Percentiles rank a stretch among this genome's conserved stretches.
These are phyloP conservation scores for Gracilaria vermiculophylla DNA, from an alignment of 23 red algal genomes.

Conservation along the genomic window DNA sequence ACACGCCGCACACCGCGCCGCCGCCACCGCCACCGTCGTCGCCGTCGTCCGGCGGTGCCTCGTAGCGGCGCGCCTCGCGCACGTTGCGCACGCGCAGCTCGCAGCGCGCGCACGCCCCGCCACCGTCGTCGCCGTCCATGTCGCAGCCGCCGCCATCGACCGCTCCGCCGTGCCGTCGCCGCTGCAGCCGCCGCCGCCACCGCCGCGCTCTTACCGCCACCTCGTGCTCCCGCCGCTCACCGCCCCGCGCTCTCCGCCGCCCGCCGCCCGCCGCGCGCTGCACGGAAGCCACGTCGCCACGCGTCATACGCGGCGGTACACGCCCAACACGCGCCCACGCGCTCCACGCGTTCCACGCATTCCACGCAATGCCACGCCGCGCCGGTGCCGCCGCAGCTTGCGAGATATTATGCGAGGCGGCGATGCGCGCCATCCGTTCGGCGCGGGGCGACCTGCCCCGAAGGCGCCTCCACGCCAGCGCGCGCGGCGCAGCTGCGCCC, in stretches of 20 bases:
- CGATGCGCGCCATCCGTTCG: constrained; percentile 7
- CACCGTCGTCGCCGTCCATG: background rate
- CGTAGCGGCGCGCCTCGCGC: background rate
- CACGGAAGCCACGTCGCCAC: too few species aligned
- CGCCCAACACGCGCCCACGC: background rate
- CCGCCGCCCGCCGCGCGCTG: too few species aligned
- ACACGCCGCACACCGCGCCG: constrained; percentile 24
- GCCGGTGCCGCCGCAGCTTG: background rate
- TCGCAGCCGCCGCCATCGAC: background rate
- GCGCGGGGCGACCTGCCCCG: background rate
- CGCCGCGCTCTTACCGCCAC: too few species aligned
- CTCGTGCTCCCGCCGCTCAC: too few species aligned
- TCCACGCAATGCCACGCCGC: background rate
- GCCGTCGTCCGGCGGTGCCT: background rate
- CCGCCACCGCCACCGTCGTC: background rate
- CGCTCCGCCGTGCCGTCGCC: background rate
- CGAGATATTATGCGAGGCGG: constrained; percentile 22
- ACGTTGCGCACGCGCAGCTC: background rate
- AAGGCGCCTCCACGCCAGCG: background rate
- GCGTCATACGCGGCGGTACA: too few species aligned
- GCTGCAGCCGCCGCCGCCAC: background rate
- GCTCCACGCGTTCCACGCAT: too few species aligned
- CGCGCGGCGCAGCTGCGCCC: background rate
- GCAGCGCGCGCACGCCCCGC: background rate
- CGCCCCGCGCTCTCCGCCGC: too few species aligned